These are phyloP conservation scores for Fusarium sp. DNA, from an alignment of 2,329 filamentous ascomycete genomes.

Conservation along the genomic window DNA sequence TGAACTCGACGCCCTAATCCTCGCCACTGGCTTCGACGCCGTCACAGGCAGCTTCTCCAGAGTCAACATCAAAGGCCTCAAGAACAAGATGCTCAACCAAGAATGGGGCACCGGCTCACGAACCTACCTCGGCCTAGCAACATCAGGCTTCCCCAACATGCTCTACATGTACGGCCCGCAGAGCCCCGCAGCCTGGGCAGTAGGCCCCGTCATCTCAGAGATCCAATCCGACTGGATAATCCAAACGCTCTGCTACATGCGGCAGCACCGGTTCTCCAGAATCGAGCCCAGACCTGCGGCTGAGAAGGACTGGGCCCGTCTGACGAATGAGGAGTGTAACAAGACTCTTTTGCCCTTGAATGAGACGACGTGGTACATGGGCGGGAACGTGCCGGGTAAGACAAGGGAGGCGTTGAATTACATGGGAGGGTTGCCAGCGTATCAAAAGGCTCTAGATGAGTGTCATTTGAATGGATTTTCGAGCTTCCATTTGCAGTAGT, in stretches of 20 bases:
- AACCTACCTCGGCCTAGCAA: slow-evolving; percentile 4
- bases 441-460: neutral
- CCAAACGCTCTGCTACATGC: slow-evolving; percentile 5
- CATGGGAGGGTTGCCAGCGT: slow-evolving; percentile 5
- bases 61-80: neutral
- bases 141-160: slow-evolving; percentile 3
- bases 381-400: slow-evolving; percentile 13
- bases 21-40: slow-evolving; percentile 29
- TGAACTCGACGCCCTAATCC: slow-evolving; percentile 11
- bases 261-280: neutral
- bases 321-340: slow-evolving; percentile 10
- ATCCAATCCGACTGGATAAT: slow-evolving; percentile 12
- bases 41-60: slow-evolving; percentile 14
- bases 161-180: slow-evolving; percentile 17
- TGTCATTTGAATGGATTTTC: neutral
- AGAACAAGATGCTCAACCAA: neutral
- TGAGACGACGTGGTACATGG: slow-evolving; percentile 18
- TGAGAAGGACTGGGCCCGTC: neutral
- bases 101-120: slow-evolving; percentile 3
- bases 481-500: slow-evolving; percentile 7
- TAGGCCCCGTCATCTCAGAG: slow-evolving; percentile 14
- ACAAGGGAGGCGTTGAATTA: slow-evolving; percentile 11
- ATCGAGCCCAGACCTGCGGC: neutral
- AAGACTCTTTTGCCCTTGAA: slow-evolving; percentile 8
- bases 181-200: slow-evolving; percentile 4